A percentile compares a stretch with the other conserved stretches of the same genome.
Evolutionary conservation across 2,329 filamentous ascomycete species (phyloP).

Genomic region (Aureobasidium leucospermi): DNA sequence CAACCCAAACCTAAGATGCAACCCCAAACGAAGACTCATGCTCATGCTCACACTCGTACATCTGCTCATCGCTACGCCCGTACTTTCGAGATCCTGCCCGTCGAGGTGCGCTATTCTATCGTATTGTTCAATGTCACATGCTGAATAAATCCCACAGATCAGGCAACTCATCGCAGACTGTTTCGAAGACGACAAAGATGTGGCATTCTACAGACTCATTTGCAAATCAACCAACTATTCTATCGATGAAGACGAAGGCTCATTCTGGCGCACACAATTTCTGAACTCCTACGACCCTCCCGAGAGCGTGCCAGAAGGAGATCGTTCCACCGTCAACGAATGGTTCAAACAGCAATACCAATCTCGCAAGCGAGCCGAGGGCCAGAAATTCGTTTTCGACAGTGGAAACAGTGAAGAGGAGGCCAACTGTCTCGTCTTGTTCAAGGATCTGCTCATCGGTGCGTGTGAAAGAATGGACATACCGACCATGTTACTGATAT

Average conservation of each 20-base stretch:
- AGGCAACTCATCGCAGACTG: slow-evolving; percentile 31
- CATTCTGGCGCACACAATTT: slow-evolving; percentile 44
- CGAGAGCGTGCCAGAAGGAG: background rate
- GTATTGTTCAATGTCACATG: slow-evolving; percentile 6
- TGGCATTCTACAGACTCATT: slow-evolving; percentile 33
- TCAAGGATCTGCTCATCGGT: slow-evolving; percentile 40
- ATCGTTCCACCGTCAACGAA: slow-evolving; percentile 20
- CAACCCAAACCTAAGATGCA: no score
- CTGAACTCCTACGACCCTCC: slow-evolving; percentile 33
- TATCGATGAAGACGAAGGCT: slow-evolving; percentile 32
- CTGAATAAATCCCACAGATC: slow-evolving; percentile 25
- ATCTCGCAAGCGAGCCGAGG: slow-evolving; percentile 22
- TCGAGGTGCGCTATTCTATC: background rate
- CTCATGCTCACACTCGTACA: no score
- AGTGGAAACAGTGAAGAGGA: slow-evolving; percentile 24
- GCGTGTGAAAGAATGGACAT: slow-evolving; percentile 16
- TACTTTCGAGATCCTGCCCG: slow-evolving; percentile 15
- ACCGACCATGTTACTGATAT: slow-evolving; percentile 1
- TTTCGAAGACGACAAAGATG: slow-evolving; percentile 37
- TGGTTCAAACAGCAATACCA: slow-evolving; percentile 33
- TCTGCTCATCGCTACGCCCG: no score
- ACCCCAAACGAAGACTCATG: no score
- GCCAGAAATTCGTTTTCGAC: slow-evolving; percentile 22
- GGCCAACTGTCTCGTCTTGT: slow-evolving; percentile 28
- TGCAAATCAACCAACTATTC: slow-evolving; percentile 34